phyloP scores from a whole-genome alignment of 345 rosid genomes.

The Populus alba region DNA sequence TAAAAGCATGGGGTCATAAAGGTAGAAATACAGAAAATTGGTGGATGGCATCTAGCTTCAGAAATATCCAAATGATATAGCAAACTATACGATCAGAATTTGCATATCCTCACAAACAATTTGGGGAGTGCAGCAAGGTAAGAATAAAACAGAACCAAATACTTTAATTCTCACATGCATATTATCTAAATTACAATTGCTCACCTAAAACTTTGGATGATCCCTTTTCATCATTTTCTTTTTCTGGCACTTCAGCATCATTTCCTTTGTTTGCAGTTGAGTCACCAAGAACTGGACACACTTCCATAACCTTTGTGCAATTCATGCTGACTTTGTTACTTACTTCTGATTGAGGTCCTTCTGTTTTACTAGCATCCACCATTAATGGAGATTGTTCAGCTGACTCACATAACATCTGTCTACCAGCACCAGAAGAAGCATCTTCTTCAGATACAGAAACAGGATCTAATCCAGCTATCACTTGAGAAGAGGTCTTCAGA shows the following conservation, averaged over 20 bases:
- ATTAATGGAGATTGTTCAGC: slow-evolving; percentile 26
- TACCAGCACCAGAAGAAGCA: slow-evolving; percentile 25
- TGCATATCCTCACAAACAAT: not conserved
- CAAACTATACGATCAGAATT: not conserved
- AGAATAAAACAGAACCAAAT: not conserved
- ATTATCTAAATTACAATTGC: not conserved
- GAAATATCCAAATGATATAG: not conserved
- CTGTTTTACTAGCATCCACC: slow-evolving; percentile 30
- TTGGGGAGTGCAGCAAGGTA: no score
- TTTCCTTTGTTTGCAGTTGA: slow-evolving; percentile 31
- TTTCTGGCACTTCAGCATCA: slow-evolving; percentile 23
- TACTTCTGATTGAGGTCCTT: slow-evolving; percentile 23
- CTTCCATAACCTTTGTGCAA: slow-evolving; percentile 25
- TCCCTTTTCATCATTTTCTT: slow-evolving; percentile 35
- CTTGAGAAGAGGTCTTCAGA: slow-evolving; percentile 28
- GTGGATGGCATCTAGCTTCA: not conserved
- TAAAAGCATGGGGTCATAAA: not conserved
- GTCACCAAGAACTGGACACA: slow-evolving; percentile 23
- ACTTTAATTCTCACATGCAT: not conserved
- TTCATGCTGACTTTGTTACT: slow-evolving; percentile 25
- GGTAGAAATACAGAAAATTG: not conserved
- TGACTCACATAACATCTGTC: slow-evolving; percentile 10
- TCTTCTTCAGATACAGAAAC: slow-evolving; percentile 25
- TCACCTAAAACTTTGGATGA: slow-evolving; percentile 45
- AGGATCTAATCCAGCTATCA: slow-evolving; percentile 17